A percentile compares a stretch with the other conserved stretches of the same genome.
Evolutionary conservation across 2,329 filamentous ascomycete genomes (phyloP).

Genomic region (Fusarium buxicola): DNA sequence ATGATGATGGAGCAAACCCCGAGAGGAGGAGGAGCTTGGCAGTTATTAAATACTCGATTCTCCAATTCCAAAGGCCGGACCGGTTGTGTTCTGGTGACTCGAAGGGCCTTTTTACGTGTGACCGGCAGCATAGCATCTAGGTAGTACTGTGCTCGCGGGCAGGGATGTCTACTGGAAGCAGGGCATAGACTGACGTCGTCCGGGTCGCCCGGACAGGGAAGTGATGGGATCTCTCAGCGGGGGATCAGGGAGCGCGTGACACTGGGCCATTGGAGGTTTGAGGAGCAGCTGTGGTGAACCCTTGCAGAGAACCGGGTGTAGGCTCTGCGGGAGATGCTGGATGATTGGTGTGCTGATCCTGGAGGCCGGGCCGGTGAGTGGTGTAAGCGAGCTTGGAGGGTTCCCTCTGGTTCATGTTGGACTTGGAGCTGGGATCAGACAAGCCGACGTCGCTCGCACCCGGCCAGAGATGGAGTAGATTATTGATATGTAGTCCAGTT

Average conservation of each 20-base stretch:
- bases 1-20: slow-evolving; percentile 1
- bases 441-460: slow-evolving; percentile 29
- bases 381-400: slow-evolving; percentile 16
- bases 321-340: slow-evolving; percentile 2
- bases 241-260: slow-evolving; percentile 29
- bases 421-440: no score
- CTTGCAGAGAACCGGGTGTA: slow-evolving; percentile 11
- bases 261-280: slow-evolving; percentile 9
- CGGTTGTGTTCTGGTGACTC: slow-evolving; percentile 28
- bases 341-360: slow-evolving; percentile 34
- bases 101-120: slow-evolving; percentile 21
- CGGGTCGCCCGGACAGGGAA: slow-evolving; percentile 19
- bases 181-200: slow-evolving; percentile 33
- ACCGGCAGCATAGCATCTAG: slow-evolving; percentile 27
- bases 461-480: background rate
- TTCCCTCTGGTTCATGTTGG: slow-evolving; percentile 7
- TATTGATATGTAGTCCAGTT: background rate
- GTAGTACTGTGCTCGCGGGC: slow-evolving; percentile 6
- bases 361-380: slow-evolving; percentile 34
- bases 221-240: slow-evolving; percentile 15
- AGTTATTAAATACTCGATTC: slow-evolving; percentile 24
- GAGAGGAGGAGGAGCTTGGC: background rate
- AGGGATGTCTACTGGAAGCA: slow-evolving; percentile 22
- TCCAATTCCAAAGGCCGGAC: slow-evolving; percentile 22
- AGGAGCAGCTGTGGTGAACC: slow-evolving; percentile 27